Conservation (phyloP, 345 rosid species). For the Psidium friedrichsthalianum region DNA sequence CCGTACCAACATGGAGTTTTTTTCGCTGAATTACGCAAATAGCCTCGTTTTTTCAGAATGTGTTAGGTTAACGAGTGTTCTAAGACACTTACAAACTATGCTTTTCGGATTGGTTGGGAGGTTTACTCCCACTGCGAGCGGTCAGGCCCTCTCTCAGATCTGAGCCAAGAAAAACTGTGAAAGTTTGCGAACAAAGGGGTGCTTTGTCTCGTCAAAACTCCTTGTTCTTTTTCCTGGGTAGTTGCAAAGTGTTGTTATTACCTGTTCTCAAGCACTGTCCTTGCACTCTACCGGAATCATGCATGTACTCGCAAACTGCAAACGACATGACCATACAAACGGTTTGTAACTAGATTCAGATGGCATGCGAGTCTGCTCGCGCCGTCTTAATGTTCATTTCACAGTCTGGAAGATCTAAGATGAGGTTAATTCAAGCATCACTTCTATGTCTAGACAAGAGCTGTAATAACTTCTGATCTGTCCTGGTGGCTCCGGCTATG, state of each 20-base stretch:
- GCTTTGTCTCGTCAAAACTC: too few relatives aligned
- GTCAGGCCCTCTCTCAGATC: neutral
- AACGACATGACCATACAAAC: neutral
- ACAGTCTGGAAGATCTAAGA: neutral
- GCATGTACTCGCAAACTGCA: neutral
- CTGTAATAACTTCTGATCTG: neutral
- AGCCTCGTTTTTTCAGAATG: neutral
- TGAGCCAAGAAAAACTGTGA: too few relatives aligned
- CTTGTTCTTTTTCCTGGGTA: too few relatives aligned
- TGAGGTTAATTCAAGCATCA: neutral
- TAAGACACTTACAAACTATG: neutral
- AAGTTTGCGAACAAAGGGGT: too few relatives aligned
- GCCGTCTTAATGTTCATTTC: neutral
- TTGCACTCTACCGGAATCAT: neutral
- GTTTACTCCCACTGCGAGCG: neutral
- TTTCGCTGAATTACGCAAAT: neutral
- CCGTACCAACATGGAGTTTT: conserved; percentile 21
- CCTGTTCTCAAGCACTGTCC: too few relatives aligned
- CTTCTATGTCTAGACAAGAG: neutral
- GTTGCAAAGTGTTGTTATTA: too few relatives aligned
- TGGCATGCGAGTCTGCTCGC: neutral
- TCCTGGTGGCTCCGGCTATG: neutral
- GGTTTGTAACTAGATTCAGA: neutral
- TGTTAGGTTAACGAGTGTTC: neutral
- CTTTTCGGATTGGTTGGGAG: neutral